phyloP scores from a whole-genome alignment of 2,329 filamentous ascomycete species.

The Aspergillus oerlinghausenensis region DNA sequence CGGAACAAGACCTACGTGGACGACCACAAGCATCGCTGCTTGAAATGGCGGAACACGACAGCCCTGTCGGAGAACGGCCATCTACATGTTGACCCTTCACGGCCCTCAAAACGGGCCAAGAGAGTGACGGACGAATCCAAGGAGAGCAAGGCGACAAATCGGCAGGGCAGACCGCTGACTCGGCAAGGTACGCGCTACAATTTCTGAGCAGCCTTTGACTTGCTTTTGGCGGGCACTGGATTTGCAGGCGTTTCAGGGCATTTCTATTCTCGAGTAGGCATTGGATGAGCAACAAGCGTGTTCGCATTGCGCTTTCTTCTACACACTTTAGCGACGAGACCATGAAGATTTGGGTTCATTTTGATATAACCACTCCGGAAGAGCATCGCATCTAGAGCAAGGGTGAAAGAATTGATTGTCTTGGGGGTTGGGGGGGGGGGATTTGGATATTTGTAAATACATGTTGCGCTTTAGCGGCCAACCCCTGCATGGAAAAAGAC shows the following conservation, averaged over 20 bases:
- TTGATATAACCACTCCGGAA: neutral
- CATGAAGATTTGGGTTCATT: conserved; percentile 11
- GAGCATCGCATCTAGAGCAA: neutral
- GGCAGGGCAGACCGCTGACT: conserved; percentile 47
- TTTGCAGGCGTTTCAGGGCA: neutral
- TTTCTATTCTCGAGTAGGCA: conserved; percentile 4
- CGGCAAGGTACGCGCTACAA: conserved; percentile 49
- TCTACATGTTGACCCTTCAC: conserved; percentile 56
- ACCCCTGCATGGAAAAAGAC: neutral
- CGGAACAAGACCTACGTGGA: conserved; percentile 58
- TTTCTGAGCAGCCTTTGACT: conserved; percentile 27
- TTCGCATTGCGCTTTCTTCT: conserved; percentile 6
- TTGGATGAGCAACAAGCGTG: conserved; percentile 8
- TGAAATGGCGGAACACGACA: conserved; percentile 62
- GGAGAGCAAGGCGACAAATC: conserved; percentile 39
- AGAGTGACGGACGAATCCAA: conserved; percentile 38
- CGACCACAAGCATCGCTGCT: conserved; percentile 54
- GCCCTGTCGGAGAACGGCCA: conserved; percentile 56
- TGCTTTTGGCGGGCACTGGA: conserved; percentile 1
- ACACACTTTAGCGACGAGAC: conserved; percentile 17
- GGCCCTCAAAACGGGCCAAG: conserved; percentile 47
- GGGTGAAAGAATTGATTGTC: neutral
- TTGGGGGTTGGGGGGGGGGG: too few species aligned
- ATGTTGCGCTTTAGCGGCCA: neutral
- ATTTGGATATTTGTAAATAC: neutral